Evolutionary conservation across 768 basidiomycete genomes (phyloP), one percentile per base, ranked within the genome.

Genomic region (Rhodotorula babjevae): DNA sequence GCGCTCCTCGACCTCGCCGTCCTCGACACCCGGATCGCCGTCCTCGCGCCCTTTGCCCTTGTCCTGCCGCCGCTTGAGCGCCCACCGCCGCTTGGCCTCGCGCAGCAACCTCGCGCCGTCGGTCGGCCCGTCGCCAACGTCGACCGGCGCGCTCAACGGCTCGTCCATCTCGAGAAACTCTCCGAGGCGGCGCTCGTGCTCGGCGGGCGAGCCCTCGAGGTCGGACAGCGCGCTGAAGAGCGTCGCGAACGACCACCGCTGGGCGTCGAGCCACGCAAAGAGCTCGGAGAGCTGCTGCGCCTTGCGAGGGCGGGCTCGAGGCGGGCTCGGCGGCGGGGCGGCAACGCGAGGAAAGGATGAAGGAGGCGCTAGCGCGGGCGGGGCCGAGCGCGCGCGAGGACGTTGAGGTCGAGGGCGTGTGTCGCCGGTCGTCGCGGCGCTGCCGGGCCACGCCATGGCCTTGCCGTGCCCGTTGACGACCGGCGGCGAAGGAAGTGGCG

Each of bases 261-360:
- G 55, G 23, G 53, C 63, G 52, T 72, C 71, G 47, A 72, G 53
- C 71, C 66, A 72, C 0, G 21, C 19, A n/a, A 72, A 72, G 56
- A 72, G 57, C 18, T 15, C 12, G 29, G 52, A n/a, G 23, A 72
- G 56, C 46, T 47, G 52, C 23, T 27, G 50, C 23, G 25, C 50
- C 12, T 52, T 52, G 23, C 23, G 23, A 12, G 50, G 50, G 23
- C 23, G 23, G 50, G 25, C 50, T 36, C 9, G 36, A 36, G 23
- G 50, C 50, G 25, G 50, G 25, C 23, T 36, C 36, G 50, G 21
- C 18, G 9, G 21, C 21, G 49, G 14, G 5, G 49, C 18, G 9
- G 25, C 25, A 8, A 21, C 3, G 49, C 23, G 25, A 25, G 23
- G 27, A 25, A 52, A 52, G 25, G 50, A 25, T 2, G 50, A 9